Conservation (phyloP, 495 filamentous ascomycete species). For the Geopyxis carbonaria region DNA sequence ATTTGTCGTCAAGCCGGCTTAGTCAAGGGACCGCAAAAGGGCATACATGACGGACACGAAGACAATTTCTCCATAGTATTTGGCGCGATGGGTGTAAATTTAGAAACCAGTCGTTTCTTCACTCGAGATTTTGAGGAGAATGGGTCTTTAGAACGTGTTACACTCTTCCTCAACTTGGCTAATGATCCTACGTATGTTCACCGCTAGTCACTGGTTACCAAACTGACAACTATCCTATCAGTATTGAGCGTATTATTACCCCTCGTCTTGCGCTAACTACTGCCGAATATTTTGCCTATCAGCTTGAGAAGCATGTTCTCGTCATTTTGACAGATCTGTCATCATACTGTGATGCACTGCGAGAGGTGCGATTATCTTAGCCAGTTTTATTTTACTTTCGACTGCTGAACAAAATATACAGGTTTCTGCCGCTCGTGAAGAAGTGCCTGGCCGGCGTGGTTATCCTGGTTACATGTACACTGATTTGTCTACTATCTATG, state of each 20-base stretch:
- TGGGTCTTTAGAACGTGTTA: constrained; percentile 90
- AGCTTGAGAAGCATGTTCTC: constrained; percentile 97
- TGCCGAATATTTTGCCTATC: constrained; percentile 99
- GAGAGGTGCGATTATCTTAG: too few species aligned
- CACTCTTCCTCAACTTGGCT: constrained; percentile 94
- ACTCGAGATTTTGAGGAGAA: constrained; percentile 98
- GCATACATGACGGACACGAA: constrained; percentile 87
- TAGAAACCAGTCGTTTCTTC: constrained; percentile 98
- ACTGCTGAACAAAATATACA: too few species aligned
- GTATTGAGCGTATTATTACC: constrained; percentile 99
- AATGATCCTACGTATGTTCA: constrained; percentile 99
- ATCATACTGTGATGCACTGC: constrained; percentile 95
- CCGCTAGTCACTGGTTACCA: constrained; percentile 34
- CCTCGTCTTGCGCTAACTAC: constrained; percentile 96
- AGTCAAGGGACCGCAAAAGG: constrained; percentile 75
- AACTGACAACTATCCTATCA: constrained; percentile 39
- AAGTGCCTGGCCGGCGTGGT: constrained; percentile 98
- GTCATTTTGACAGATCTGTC: constrained; percentile 97
- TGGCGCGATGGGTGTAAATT: constrained; percentile 99
- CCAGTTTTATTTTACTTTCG: too few species aligned
- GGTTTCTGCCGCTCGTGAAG: constrained; percentile 84
- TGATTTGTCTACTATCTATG: constrained; percentile 98
- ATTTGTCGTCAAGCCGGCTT: constrained; percentile 93
- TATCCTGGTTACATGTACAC: constrained; percentile 99
- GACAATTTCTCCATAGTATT: constrained; percentile 99